A percentile compares a stretch with the other conserved stretches of the same genome.
Conservation (phyloP, 345 rosid genomes). For the Chamaenerion angustifolium region DNA sequence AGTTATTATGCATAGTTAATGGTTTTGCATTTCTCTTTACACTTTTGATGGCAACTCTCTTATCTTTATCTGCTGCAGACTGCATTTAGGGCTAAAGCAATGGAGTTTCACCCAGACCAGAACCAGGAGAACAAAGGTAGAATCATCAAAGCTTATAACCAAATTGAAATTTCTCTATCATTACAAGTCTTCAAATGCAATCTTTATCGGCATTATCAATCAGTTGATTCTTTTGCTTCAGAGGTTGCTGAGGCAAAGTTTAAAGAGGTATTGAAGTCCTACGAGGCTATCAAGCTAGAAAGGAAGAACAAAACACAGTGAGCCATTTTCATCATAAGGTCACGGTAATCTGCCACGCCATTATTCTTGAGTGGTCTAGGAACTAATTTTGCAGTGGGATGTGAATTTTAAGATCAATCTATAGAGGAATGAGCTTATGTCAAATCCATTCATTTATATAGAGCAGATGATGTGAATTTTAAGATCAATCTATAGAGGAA, state of each 20-base stretch:
- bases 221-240: slow-evolving; percentile 19
- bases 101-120: slow-evolving; percentile 93
- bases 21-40: background rate
- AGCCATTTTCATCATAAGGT: background rate
- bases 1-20: background rate
- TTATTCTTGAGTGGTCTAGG: background rate
- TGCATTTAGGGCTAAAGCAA: slow-evolving; percentile 79
- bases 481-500: too few relatives aligned
- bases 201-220: background rate
- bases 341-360: background rate
- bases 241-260: slow-evolving; percentile 83
- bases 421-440: too few relatives aligned
- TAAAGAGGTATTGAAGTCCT: slow-evolving; percentile 79
- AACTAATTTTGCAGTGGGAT: background rate
- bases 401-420: too few relatives aligned
- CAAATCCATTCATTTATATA: too few relatives aligned
- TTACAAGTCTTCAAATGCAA: background rate
- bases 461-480: too few relatives aligned
- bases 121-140: slow-evolving; percentile 82
- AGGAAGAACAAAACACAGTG: slow-evolving; percentile 30
- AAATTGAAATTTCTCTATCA: background rate
- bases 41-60: background rate
- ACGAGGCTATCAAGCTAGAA: slow-evolving; percentile 79
- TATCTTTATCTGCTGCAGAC: slow-evolving; percentile 32
- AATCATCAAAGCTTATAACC: background rate